phyloP scores from a whole-genome alignment of 306 rosid species.

The Sphenostylis stenocarpa region DNA sequence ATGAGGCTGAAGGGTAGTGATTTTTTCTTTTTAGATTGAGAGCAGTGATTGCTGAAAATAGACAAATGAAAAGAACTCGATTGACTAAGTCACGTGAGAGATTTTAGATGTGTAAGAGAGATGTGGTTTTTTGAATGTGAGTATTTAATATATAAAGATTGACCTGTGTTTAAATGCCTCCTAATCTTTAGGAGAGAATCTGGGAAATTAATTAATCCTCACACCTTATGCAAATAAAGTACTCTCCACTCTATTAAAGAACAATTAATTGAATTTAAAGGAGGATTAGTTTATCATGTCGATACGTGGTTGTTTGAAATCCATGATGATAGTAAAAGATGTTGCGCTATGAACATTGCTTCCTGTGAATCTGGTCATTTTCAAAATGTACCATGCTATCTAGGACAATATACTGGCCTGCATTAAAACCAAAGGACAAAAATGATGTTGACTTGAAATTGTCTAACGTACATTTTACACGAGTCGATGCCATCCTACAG shows the following conservation, averaged over 20 bases:
- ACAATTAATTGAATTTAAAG: not conserved
- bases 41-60: not conserved
- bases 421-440: conserved; percentile 27
- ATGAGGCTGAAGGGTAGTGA: too few relatives aligned
- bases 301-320: too few relatives aligned
- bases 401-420: conserved; percentile 37
- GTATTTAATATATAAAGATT: not conserved
- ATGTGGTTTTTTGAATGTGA: not conserved
- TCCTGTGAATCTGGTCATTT: conserved; percentile 29
- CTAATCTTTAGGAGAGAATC: conserved; percentile 34
- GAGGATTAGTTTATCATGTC: not conserved
- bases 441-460: conserved; percentile 35
- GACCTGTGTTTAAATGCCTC: conserved; percentile 15
- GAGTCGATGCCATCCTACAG: conserved; percentile 26
- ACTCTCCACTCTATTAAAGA: not conserved
- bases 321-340: not conserved
- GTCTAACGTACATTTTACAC: conserved; percentile 23
- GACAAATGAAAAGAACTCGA: not conserved
- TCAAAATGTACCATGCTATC: conserved; percentile 35
- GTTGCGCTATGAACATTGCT: too few relatives aligned
- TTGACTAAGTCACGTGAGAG: not conserved
- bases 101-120: not conserved
- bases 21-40: too few relatives aligned
- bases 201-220: not conserved
- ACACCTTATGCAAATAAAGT: not conserved